These are phyloP conservation scores for Ustilago crameri DNA, from an alignment of 1,284 basidiomycete species.

Conservation along the genomic window DNA sequence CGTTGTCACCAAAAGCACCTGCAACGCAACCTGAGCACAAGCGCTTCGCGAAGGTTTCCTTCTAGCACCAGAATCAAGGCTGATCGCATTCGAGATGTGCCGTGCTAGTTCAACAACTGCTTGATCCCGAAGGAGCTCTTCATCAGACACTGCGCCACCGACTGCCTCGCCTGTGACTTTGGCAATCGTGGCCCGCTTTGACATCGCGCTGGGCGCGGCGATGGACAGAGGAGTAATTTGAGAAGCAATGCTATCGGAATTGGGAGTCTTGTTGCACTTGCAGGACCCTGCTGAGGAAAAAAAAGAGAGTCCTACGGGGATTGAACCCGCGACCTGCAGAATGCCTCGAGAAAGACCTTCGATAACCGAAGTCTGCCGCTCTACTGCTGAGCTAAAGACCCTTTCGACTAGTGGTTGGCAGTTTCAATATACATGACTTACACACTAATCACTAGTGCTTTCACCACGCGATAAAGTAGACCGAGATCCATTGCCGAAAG, in stretches of 20 bases:
- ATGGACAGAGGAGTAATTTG: no score
- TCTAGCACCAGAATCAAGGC: slow-evolving; percentile 1
- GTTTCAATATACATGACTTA: no score
- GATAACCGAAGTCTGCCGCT: slow-evolving; percentile 53
- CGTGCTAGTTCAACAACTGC: slow-evolving; percentile 6
- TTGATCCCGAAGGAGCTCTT: background rate
- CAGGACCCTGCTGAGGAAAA: no score
- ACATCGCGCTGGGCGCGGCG: background rate
- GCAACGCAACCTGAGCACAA: slow-evolving; percentile 25
- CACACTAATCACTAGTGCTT: no score
- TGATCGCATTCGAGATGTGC: slow-evolving; percentile 6
- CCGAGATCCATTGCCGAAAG: no score
- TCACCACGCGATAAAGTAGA: no score
- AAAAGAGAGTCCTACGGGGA: slow-evolving; percentile 50
- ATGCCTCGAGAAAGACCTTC: background rate
- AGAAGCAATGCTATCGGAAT: no score
- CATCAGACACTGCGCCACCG: background rate
- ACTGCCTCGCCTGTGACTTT: slow-evolving; percentile 1
- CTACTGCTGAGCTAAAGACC: slow-evolving; percentile 59
- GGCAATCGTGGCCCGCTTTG: slow-evolving; percentile 9
- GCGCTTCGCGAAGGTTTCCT: slow-evolving; percentile 9
- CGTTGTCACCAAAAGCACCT: slow-evolving; percentile 13
- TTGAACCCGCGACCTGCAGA: slow-evolving; percentile 58
- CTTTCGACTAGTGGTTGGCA: slow-evolving; percentile 1
- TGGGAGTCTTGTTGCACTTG: no score